A percentile compares a stretch with the other conserved stretches of the same genome.
Conservation (phyloP, 2,329 filamentous ascomycete genomes). For the Aspergillus latus region DNA sequence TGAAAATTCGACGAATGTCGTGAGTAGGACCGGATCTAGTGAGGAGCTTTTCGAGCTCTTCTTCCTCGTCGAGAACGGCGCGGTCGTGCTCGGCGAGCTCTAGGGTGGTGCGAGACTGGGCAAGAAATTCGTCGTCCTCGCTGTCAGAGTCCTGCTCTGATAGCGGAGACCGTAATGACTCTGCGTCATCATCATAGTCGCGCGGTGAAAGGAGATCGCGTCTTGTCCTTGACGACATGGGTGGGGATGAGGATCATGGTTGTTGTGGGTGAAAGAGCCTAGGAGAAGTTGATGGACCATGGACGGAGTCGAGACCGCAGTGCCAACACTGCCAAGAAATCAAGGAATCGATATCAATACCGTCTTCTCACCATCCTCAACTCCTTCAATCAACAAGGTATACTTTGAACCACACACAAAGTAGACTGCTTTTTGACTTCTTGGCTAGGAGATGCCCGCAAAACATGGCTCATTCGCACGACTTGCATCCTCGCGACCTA, state of each 20-base stretch:
- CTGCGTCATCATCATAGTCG: conserved; percentile 68
- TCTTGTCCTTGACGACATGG: conserved; percentile 28
- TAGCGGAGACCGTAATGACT: conserved; percentile 59
- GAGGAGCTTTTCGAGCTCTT: conserved; percentile 55
- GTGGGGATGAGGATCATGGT: conserved; percentile 11
- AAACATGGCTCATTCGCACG: too few relatives aligned
- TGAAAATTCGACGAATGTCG: conserved; percentile 43
- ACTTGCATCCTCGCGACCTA: too few relatives aligned
- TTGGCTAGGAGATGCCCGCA: too few relatives aligned
- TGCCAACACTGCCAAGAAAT: background rate
- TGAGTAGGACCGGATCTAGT: conserved; percentile 40
- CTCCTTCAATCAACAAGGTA: too few relatives aligned
- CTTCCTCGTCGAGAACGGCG: conserved; percentile 72
- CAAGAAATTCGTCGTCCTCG: conserved; percentile 70
- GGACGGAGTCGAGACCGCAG: too few relatives aligned
- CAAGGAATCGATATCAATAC: background rate
- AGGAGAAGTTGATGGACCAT: background rate
- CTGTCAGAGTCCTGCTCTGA: conserved; percentile 72
- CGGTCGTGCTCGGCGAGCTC: conserved; percentile 70
- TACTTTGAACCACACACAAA: too few relatives aligned
- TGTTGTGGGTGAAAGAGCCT: conserved; percentile 5
- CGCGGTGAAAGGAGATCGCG: conserved; percentile 59
- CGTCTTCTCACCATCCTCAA: background rate
- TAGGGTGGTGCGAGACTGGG: conserved; percentile 64
- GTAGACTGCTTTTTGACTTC: too few relatives aligned